Evolutionary conservation across 2,329 filamentous ascomycete species (phyloP).

Genomic region (Penicillium sp.): DNA sequence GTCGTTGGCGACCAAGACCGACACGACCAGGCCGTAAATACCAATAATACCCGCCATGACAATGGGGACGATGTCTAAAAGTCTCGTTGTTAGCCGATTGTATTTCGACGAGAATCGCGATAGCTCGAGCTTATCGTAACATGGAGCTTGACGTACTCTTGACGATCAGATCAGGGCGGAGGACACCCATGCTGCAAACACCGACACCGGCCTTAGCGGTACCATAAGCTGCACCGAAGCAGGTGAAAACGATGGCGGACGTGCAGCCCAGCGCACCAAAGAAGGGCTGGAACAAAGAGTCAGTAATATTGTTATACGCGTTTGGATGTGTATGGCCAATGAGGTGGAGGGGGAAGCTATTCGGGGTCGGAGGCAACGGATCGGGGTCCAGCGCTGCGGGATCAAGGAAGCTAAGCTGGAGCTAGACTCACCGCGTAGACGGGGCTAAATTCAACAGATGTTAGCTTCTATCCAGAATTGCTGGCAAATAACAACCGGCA

Average conservation of each 20-base stretch:
- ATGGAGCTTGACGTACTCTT: constrained; percentile 74
- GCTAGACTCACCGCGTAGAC: constrained; percentile 91
- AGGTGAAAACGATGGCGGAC: constrained; percentile 93
- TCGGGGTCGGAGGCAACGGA: constrained; percentile 12
- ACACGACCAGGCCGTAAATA: constrained; percentile 93
- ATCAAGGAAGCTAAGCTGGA: constrained; percentile 54
- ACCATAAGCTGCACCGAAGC: constrained; percentile 94
- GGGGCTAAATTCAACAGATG: constrained; percentile 62
- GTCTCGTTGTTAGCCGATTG: constrained; percentile 16
- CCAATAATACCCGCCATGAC: constrained; percentile 99
- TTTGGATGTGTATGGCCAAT: background rate
- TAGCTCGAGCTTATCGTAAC: background rate
- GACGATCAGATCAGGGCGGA: constrained; percentile 96
- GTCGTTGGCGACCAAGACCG: constrained; percentile 80
- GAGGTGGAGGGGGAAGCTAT: constrained; percentile 9
- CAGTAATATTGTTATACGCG: constrained; percentile 9
- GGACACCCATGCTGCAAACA: constrained; percentile 97
- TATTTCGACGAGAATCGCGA: background rate
- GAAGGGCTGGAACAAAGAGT: constrained; percentile 64
- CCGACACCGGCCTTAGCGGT: constrained; percentile 99
- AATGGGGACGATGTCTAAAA: constrained; percentile 92
- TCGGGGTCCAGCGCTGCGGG: constrained; percentile 12
- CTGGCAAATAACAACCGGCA: background rate
- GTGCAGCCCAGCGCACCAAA: constrained; percentile 98
- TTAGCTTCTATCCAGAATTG: constrained; percentile 24